Evolutionary conservation across 1,284 basidiomycete species (phyloP).

Genomic region (Puccinia hordei): DNA sequence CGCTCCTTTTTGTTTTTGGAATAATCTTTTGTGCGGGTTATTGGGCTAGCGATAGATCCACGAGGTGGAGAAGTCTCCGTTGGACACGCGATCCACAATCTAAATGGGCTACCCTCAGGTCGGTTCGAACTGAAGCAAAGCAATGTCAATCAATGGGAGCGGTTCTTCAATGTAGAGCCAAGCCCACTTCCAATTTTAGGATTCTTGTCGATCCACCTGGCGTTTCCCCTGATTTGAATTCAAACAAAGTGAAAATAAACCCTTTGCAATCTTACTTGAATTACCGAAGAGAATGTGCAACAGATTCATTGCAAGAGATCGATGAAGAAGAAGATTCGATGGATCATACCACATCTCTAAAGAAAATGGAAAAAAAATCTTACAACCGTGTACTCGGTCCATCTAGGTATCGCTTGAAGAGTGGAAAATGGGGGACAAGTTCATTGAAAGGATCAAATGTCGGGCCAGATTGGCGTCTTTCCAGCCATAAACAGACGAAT

Average conservation of each 20-base stretch:
- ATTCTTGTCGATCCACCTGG: background rate
- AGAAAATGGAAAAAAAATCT: background rate
- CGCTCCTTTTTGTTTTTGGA: constrained; percentile 27
- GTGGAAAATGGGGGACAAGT: background rate
- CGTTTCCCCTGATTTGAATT: constrained; percentile 11
- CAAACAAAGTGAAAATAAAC: background rate
- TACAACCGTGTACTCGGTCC: constrained; percentile 14
- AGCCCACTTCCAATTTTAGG: background rate
- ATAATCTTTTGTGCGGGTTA: constrained; percentile 21
- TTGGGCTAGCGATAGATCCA: constrained; percentile 6
- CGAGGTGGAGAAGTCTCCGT: constrained; percentile 28
- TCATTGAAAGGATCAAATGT: background rate
- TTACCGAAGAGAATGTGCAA: constrained; percentile 6
- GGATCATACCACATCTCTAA: constrained; percentile 4
- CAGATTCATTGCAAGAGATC: constrained; percentile 22
- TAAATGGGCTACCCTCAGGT: background rate
- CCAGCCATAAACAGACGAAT: background rate
- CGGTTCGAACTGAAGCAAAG: background rate
- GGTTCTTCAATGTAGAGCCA: background rate
- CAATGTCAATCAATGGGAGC: background rate
- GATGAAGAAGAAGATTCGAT: constrained; percentile 19
- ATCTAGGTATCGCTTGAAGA: constrained; percentile 25
- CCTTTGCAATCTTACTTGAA: constrained; percentile 38
- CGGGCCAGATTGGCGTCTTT: background rate
- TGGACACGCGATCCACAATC: background rate